These are phyloP conservation scores for Arabis alpina DNA, from an alignment of 345 rosid species.

Conservation along the genomic window DNA sequence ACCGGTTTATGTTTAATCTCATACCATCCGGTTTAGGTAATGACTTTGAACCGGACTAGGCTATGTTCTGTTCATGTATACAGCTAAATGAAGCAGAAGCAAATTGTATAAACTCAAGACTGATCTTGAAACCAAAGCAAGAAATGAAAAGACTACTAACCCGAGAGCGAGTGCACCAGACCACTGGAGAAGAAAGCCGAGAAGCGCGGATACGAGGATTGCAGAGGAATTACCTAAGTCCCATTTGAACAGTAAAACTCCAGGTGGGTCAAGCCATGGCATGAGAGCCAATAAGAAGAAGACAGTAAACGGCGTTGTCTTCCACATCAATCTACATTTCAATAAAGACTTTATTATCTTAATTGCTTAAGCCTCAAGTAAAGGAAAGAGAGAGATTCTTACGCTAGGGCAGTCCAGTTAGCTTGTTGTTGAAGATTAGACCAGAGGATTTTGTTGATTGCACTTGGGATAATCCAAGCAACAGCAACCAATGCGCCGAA, in stretches of 20 bases:
- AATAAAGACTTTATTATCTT: not conserved
- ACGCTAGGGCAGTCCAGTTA: constrained; percentile 98
- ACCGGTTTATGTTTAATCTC: not conserved
- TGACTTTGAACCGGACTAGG: constrained; percentile 18
- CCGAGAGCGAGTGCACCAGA: constrained; percentile 97
- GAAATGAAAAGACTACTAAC: constrained; percentile 46
- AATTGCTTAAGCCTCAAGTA: constrained; percentile 29
- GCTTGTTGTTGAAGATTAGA: constrained; percentile 86
- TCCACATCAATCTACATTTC: constrained; percentile 89
- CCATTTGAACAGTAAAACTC: constrained; percentile 77
- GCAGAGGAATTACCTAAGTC: constrained; percentile 67
- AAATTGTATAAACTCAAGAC: constrained; percentile 7
- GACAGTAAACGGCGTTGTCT: constrained; percentile 85
- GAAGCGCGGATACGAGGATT: constrained; percentile 71
- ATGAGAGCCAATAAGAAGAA: constrained; percentile 79
- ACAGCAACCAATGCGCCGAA: constrained; percentile 83
- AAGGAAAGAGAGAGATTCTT: constrained; percentile 30
- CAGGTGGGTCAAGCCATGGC: constrained; percentile 99
- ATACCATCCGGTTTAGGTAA: not conserved
- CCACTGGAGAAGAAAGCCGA: constrained; percentile 96
- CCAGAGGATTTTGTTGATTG: constrained; percentile 89
- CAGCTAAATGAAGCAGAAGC: constrained; percentile 8
- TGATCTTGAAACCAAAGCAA: not conserved
- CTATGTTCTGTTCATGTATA: constrained; percentile 11
- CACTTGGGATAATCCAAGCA: constrained; percentile 91